Evolutionary conservation across 768 basidiomycete genomes (phyloP).

Genomic region (Collybia sordida): DNA sequence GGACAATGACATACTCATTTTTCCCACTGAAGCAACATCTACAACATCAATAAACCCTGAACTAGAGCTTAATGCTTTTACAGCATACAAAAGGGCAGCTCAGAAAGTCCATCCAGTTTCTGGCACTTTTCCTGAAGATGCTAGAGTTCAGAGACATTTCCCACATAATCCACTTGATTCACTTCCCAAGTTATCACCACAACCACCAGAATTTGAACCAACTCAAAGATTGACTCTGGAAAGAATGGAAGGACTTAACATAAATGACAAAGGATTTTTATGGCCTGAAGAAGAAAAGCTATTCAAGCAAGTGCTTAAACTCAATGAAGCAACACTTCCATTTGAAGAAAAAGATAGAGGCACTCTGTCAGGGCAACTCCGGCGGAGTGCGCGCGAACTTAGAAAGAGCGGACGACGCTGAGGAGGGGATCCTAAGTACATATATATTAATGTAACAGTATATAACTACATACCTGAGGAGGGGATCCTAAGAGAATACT

Average conservation of each 20-base stretch:
- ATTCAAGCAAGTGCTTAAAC: conserved; percentile 22
- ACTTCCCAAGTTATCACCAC: conserved; percentile 21
- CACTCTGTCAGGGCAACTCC: no score
- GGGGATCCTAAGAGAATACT: no score
- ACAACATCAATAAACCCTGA: neutral
- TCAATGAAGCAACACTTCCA: conserved; percentile 33
- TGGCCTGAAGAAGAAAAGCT: conserved; percentile 12
- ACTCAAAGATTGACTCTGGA: conserved; percentile 22
- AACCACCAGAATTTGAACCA: conserved; percentile 32
- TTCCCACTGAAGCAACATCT: neutral
- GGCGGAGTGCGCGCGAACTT: no score
- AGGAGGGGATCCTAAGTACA: no score
- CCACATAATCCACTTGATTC: conserved; percentile 31
- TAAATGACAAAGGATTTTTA: conserved; percentile 29
- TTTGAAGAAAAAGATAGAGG: conserved; percentile 26
- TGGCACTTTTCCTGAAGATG: conserved; percentile 30
- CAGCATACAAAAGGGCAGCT: conserved; percentile 31
- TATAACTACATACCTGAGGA: no score
- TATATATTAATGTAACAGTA: no score
- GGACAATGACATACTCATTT: neutral
- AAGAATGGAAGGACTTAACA: conserved; percentile 20
- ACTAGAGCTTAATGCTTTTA: conserved; percentile 3
- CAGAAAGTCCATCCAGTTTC: conserved; percentile 31
- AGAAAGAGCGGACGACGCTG: no score
- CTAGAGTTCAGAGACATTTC: conserved; percentile 24